A percentile compares a stretch with the other conserved stretches of the same genome.
phyloP scores from a whole-genome alignment of 306 rosid species.

The Lotus japonicus region DNA sequence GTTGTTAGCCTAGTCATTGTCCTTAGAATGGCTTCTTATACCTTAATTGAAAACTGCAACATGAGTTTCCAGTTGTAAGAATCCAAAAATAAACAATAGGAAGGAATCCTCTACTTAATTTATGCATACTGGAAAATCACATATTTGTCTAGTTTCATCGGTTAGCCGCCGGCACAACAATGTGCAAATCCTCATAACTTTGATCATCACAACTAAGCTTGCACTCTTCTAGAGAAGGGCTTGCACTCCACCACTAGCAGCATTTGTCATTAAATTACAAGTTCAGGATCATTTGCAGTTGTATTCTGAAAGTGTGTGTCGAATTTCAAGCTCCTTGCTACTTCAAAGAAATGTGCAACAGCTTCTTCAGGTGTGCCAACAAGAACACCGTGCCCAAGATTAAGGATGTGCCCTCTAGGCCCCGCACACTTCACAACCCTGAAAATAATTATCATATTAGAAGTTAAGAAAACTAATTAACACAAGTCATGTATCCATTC shows the following conservation, averaged over 20 bases:
- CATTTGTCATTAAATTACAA: conserved; percentile 39
- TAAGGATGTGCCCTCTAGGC: conserved; percentile 85
- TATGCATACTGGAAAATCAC: conserved; percentile 17
- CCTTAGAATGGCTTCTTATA: too few relatives aligned
- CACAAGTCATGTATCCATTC: not conserved
- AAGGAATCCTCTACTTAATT: conserved; percentile 17
- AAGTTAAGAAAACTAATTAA: conserved; percentile 1
- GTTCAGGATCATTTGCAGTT: conserved; percentile 39
- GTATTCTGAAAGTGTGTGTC: conserved; percentile 42
- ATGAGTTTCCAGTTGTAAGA: not conserved
- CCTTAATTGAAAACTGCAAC: not conserved
- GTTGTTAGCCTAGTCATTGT: not conserved
- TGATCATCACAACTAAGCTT: conserved; percentile 25
- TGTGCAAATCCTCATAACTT: conserved; percentile 27
- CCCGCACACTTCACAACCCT: conserved; percentile 97
- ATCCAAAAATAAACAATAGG: not conserved
- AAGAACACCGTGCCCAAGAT: conserved; percentile 94
- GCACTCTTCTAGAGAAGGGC: conserved; percentile 2
- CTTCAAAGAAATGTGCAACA: conserved; percentile 95
- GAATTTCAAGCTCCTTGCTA: conserved; percentile 73
- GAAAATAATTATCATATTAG: conserved; percentile 15
- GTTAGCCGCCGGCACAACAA: conserved; percentile 26
- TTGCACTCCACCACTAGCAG: conserved; percentile 12
- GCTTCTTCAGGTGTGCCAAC: conserved; percentile 95
- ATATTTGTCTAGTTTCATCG: conserved; percentile 20